phyloP scores from a whole-genome alignment of 2,329 filamentous ascomycete genomes.

The Epichloe typhina region DNA sequence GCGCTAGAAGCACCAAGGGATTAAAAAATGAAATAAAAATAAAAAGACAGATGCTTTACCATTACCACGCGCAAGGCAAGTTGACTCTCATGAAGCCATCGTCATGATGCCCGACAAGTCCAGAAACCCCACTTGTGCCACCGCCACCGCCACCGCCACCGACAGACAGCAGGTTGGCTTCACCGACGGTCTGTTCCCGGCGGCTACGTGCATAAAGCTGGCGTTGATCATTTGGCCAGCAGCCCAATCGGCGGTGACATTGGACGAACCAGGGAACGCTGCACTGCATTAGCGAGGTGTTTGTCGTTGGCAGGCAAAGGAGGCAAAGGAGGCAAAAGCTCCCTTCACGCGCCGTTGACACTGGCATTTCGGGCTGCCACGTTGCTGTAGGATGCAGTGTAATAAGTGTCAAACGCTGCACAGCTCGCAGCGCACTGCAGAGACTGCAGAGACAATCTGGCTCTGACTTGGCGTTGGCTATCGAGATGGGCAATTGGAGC shows the following conservation, averaged over 20 bases:
- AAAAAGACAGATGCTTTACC: neutral
- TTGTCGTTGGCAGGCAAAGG: neutral
- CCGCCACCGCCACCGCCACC: constrained; percentile 3
- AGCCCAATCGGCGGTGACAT: constrained; percentile 6
- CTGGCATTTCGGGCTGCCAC: constrained; percentile 4
- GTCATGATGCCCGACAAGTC: neutral
- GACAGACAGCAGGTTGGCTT: constrained; percentile 3
- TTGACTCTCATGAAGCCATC: constrained; percentile 4
- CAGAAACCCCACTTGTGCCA: constrained; percentile 1
- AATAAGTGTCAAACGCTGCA: neutral
- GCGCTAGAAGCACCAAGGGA: neutral
- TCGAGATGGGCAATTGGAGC: neutral
- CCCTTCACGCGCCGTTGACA: neutral
- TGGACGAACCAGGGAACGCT: neutral
- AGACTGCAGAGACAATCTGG: neutral
- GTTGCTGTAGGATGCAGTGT: constrained; percentile 1
- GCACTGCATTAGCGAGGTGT: neutral
- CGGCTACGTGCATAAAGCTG: constrained; percentile 10
- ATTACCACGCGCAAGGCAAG: neutral
- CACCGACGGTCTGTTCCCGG: constrained; percentile 12
- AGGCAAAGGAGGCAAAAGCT: neutral
- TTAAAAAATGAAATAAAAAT: neutral
- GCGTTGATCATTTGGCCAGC: constrained; percentile 9
- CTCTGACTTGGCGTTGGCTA: constrained; percentile 23
- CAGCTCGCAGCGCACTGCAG: neutral